Conservation (phyloP, 179 eudicot genomes). For the Spinacia oleracea region DNA sequence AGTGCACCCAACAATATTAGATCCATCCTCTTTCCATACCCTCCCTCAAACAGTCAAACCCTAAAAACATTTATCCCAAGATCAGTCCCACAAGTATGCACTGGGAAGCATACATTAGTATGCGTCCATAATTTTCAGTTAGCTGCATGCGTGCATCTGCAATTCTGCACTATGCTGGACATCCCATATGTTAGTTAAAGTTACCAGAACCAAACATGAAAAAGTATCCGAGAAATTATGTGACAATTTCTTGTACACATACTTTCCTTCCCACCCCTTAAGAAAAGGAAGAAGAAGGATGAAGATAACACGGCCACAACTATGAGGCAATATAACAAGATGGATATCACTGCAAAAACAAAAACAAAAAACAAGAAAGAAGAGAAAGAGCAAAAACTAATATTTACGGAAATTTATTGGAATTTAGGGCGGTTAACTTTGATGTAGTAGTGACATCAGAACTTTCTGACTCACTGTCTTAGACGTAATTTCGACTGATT, state of each 20-base stretch:
- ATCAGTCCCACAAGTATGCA: background rate
- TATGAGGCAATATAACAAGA: background rate
- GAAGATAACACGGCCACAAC: background rate
- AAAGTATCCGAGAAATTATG: too few species aligned
- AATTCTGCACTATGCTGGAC: background rate
- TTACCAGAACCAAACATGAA: too few species aligned
- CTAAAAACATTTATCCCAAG: background rate
- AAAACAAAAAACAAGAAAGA: too few species aligned
- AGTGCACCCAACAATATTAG: background rate
- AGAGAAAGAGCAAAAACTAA: background rate
- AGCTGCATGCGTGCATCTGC: too few species aligned
- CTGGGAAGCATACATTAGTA: background rate
- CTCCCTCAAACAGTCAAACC: too few species aligned
- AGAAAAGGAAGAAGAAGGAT: background rate
- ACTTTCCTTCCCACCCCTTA: background rate
- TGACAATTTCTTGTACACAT: background rate
- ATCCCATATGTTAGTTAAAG: background rate
- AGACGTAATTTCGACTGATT: too few species aligned
- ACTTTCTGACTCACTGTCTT: too few species aligned
- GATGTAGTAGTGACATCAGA: too few species aligned
- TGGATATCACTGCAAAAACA: too few species aligned
- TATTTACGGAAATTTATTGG: background rate
- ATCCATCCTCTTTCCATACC: conserved; percentile 3
- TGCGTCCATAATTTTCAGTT: background rate
- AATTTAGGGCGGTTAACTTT: too few species aligned